Percentiles rank a stretch among this genome's conserved stretches.
These are phyloP conservation scores for Silene coronaria DNA, from an alignment of 179 eudicot species.

Conservation along the genomic window DNA sequence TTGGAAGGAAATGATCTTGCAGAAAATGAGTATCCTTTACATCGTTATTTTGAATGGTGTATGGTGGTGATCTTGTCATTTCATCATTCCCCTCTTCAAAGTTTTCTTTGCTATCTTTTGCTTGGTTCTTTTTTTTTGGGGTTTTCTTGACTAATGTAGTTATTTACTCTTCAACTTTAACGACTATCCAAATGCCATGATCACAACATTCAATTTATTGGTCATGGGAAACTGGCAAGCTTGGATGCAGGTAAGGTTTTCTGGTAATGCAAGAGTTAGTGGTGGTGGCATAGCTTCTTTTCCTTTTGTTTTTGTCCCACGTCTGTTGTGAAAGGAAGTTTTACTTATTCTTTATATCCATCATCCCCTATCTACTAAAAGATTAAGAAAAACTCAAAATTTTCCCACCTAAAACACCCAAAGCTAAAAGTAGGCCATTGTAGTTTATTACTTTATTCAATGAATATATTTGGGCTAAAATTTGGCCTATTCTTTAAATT, in stretches of 20 bases:
- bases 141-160: constrained; percentile 56
- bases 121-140: constrained; percentile 6
- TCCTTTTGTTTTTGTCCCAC: too few species aligned
- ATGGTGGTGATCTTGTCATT: neutral
- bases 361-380: too few species aligned
- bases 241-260: constrained; percentile 84
- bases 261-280: neutral
- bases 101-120: neutral
- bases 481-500: too few species aligned
- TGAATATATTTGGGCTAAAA: too few species aligned
- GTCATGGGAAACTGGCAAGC: constrained; percentile 92
- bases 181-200: constrained; percentile 96
- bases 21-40: constrained; percentile 82
- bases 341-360: too few species aligned
- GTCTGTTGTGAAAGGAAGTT: too few species aligned
- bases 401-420: too few species aligned
- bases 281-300: neutral
- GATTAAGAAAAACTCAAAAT: too few species aligned
- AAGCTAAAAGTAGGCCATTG: too few species aligned
- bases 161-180: constrained; percentile 91
- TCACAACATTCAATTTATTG: constrained; percentile 83
- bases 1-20: constrained; percentile 64
- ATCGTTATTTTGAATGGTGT: constrained; percentile 1
- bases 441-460: too few species aligned
- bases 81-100: neutral